Percentiles rank a stretch among this genome's conserved stretches.
Conservation (phyloP, 768 basidiomycete genomes). For the Leucocoprinus leucothites region DNA sequence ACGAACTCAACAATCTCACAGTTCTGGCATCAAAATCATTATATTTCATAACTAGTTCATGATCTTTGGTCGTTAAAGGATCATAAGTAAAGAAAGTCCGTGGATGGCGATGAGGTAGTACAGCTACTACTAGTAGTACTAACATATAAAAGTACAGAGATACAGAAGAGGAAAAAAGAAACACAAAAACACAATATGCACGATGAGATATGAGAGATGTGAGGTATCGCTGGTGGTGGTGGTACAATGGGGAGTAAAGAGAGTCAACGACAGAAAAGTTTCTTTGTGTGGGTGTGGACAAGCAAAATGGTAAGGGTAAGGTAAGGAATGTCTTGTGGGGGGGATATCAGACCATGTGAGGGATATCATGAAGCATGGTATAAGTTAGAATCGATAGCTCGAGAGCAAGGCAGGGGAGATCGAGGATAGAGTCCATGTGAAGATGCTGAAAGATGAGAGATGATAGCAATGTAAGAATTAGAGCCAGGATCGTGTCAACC, state of each 20-base stretch:
- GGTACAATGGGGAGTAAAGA: background rate
- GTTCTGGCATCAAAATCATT: conserved; percentile 5
- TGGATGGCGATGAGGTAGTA: background rate
- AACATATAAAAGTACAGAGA: conserved; percentile 8
- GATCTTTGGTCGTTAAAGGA: background rate
- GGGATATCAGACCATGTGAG: background rate
- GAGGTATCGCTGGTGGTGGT: background rate
- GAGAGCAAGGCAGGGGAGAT: background rate
- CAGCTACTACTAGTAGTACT: background rate
- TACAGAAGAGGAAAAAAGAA: background rate
- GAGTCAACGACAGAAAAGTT: background rate
- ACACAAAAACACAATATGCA: too few species aligned
- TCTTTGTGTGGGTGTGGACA: background rate
- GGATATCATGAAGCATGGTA: conserved; percentile 10
- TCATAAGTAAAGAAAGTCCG: background rate
- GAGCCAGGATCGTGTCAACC: too few species aligned
- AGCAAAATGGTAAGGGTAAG: background rate
- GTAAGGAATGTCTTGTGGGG: background rate
- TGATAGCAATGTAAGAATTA: background rate
- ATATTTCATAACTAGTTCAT: background rate
- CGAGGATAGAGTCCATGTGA: background rate
- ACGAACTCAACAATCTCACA: background rate
- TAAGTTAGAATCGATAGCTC: background rate
- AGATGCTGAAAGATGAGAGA: background rate
- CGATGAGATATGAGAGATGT: too few species aligned